A percentile compares a stretch with the other conserved stretches of the same genome.
Evolutionary conservation across 495 filamentous ascomycete species (phyloP).

Genomic region (Neurospora sp.): DNA sequence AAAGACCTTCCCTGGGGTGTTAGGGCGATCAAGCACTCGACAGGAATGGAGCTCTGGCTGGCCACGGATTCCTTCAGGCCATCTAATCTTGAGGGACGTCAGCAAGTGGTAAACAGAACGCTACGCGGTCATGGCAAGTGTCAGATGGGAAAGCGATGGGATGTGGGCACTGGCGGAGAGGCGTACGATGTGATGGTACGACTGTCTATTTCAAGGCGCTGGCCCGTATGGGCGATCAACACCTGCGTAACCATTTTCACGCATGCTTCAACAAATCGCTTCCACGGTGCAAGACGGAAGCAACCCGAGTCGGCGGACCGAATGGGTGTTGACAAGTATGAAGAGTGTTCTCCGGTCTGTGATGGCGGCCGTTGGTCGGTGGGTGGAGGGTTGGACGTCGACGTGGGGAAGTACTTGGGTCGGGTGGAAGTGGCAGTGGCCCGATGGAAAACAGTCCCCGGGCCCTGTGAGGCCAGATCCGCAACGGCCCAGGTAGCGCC

Average conservation of each 20-base stretch:
- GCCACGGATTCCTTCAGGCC: conserved; percentile 68
- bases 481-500: not conserved
- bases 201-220: conserved; percentile 64
- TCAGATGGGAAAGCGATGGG: not conserved
- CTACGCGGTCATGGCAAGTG: conserved; percentile 3
- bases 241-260: conserved; percentile 57
- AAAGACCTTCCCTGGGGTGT: conserved; percentile 73
- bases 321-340: not conserved
- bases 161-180: not conserved
- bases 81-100: conserved; percentile 23
- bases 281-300: not conserved
- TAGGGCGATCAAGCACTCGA: conserved; percentile 67
- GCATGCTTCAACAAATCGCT: conserved; percentile 19
- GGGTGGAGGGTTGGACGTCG: not conserved
- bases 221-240: conserved; percentile 80
- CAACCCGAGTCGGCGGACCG: not conserved
- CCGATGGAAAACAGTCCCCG: not conserved
- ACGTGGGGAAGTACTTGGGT: not conserved
- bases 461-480: not conserved
- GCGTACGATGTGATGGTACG: conserved; percentile 60
- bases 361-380: not conserved
- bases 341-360: not conserved
- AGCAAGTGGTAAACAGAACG: not conserved
- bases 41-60: conserved; percentile 53
- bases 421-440: not conserved